These are phyloP conservation scores for Fusarium robinianum DNA, from an alignment of 2,329 filamentous ascomycete genomes.

Conservation along the genomic window DNA sequence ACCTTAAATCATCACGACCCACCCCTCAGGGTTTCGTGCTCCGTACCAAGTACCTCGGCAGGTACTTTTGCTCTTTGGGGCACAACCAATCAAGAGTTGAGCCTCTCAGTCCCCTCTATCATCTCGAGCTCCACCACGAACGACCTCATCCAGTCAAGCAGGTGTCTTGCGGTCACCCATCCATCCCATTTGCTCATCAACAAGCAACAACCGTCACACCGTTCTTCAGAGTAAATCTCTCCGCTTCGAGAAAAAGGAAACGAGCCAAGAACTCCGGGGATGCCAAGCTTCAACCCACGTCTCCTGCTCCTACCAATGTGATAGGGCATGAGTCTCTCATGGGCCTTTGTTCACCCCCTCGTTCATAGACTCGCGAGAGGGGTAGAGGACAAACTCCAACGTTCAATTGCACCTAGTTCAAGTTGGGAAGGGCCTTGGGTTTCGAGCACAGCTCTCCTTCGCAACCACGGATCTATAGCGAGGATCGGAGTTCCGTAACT, in stretches of 20 bases:
- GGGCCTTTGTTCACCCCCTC: too few relatives aligned
- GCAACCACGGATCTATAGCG: slow-evolving; percentile 20
- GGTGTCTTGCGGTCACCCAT: slow-evolving; percentile 9
- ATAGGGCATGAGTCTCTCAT: too few relatives aligned
- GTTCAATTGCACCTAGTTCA: too few relatives aligned
- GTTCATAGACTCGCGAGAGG: too few relatives aligned
- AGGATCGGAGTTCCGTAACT: slow-evolving; percentile 20
- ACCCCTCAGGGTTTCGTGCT: slow-evolving; percentile 36
- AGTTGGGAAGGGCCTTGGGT: too few relatives aligned
- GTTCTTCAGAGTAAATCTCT: slow-evolving; percentile 23
- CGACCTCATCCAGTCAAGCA: slow-evolving; percentile 25
- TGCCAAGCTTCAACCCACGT: slow-evolving; percentile 22
- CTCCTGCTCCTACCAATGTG: slow-evolving; percentile 8
- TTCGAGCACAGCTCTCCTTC: slow-evolving; percentile 14
- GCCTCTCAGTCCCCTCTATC: slow-evolving; percentile 11
- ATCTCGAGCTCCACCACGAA: slow-evolving; percentile 19
- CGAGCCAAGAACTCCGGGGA: slow-evolving; percentile 27
- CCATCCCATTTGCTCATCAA: slow-evolving; percentile 29
- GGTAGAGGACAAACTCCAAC: too few relatives aligned
- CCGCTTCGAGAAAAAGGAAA: slow-evolving; percentile 30
- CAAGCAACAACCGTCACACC: slow-evolving; percentile 19
- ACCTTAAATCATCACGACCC: slow-evolving; percentile 39
- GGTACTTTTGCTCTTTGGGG: slow-evolving; percentile 35
- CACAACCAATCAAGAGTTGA: slow-evolving; percentile 11
- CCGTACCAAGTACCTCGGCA: slow-evolving; percentile 18